Percentiles rank a stretch among this genome's conserved stretches.
Evolutionary conservation across 345 rosid genomes (phyloP).

Genomic region (Arabidopsis thaliana): TAIR10.1 NC_003074.8:4912001-4912500

Average conservation of each 20-base stretch:
- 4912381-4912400: neutral
- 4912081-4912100: slow-evolving; percentile 15
- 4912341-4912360: slow-evolving; percentile 25
- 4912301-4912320: neutral
- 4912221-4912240: no score
- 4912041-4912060: slow-evolving; percentile 1
- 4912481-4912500: slow-evolving; percentile 10
- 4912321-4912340: neutral
- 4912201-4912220: neutral
- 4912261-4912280: neutral
- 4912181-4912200: neutral
- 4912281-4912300: neutral
- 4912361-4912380: slow-evolving; percentile 21
- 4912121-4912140: neutral
- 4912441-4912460: slow-evolving; percentile 19
- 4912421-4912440: slow-evolving; percentile 12
- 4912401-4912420: slow-evolving; percentile 20
- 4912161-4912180: no score
- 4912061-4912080: neutral
- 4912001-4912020: slow-evolving; percentile 12
- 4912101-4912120: neutral
- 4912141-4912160: neutral
- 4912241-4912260: neutral
- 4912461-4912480: slow-evolving; percentile 20
- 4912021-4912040: slow-evolving; percentile 7